Conservation (phyloP, 805 yeast species). For the Starmera dryadoides region DNA sequence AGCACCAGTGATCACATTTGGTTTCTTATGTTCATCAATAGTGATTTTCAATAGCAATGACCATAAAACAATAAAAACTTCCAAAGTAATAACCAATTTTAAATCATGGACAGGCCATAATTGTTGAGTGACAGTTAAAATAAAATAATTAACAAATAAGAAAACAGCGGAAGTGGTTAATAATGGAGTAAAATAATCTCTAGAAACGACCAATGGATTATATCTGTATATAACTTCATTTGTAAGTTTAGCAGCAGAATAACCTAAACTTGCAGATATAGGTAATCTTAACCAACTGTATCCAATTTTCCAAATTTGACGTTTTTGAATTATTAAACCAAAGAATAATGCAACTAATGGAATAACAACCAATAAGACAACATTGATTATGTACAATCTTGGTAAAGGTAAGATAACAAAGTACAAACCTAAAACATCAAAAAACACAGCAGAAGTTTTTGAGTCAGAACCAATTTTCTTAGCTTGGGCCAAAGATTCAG, state of each 20-base stretch:
- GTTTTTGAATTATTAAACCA: conserved; percentile 38
- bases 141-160: conserved; percentile 46
- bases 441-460: conserved; percentile 46
- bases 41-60: conserved; percentile 41
- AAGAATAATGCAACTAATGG: conserved; percentile 49
- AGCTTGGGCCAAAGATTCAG: conserved; percentile 35
- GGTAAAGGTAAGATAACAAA: conserved; percentile 49
- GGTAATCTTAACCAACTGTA: conserved; percentile 53
- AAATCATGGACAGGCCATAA: conserved; percentile 47
- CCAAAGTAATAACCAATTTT: conserved; percentile 49
- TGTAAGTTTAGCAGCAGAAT: conserved; percentile 26
- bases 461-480: conserved; percentile 25
- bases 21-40: conserved; percentile 35
- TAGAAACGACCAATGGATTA: conserved; percentile 47
- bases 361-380: conserved; percentile 40
- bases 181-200: conserved; percentile 42
- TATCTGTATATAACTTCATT: conserved; percentile 31
- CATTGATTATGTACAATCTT: conserved; percentile 41
- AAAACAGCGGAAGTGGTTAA: conserved; percentile 40
- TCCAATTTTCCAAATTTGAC: conserved; percentile 42
- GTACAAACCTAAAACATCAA: conserved; percentile 54
- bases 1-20: conserved; percentile 40
- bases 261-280: conserved; percentile 41
- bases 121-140: conserved; percentile 34
- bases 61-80: conserved; percentile 56